Evolutionary conservation across 176 grass and related monocot species (phyloP), one percentile per base, ranked within the genome.

Genomic region (Calamus simplicifolius): DNA sequence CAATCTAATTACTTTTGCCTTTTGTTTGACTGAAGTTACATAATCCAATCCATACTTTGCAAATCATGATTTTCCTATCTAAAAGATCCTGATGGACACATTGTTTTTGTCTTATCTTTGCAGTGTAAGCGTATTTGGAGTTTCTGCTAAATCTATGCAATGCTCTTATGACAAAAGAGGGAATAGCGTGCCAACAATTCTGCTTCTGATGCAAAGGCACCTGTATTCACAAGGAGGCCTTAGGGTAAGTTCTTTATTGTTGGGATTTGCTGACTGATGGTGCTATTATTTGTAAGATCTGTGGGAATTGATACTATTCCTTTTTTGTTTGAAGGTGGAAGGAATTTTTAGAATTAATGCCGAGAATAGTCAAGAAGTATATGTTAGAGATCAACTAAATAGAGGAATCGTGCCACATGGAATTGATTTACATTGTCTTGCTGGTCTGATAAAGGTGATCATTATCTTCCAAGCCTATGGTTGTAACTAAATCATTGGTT

Each of bases 301-400:
- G 18, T 55, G 0, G 50, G 49, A 57, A 13, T 17, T 73, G 19
- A 75, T 29, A 4, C 49, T 21, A 38, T 53, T 50, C 48, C 50
- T 72, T 35, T 27, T 77, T 16, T 81, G 66, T 21, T 77, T 49
- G 35, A 83, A 96, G 91, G 79, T 81, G 54, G 91, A 96, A 86
- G 91, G 91, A 17, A 87, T 96, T 29, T 96, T 96, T 74, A 90
- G 91, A 73, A 90, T 96, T 74, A 96, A 90, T 48, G 80, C 86
- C 5, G 86, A 95, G 27, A 90, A 95, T 69, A 76, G 91, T 52
- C 74, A 90, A 59, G 86, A 95, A 75, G 58, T 79, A 5, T 69
- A 61, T 61, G 83, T 95, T 27, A 95, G 91, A 59, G 54, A 84
- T 52, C 83, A 79, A 58, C 73, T 95, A 31, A 95, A 90, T 71